These are phyloP conservation scores for Tolypocladium inflatum DNA, from an alignment of 2,329 filamentous ascomycete species.

Conservation along the genomic window DNA sequence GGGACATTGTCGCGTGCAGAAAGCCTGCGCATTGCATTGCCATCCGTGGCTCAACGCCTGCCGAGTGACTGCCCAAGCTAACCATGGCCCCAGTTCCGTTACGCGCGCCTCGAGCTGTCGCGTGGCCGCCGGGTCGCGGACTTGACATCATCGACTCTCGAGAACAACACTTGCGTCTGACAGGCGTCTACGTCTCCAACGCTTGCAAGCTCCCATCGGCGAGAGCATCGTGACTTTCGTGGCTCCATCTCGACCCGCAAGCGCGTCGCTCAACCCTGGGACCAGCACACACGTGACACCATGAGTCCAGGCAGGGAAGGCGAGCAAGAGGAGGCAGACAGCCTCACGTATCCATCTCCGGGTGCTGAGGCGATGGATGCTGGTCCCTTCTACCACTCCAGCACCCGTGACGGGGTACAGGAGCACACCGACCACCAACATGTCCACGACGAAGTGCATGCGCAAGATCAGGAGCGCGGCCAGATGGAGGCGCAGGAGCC, in stretches of 20 bases:
- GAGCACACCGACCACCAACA: conserved; percentile 22
- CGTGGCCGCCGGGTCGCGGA: conserved; percentile 3
- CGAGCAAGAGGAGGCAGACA: conserved; percentile 23
- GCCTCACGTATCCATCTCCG: conserved; percentile 37
- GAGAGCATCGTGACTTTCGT: background rate
- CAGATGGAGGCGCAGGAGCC: conserved; percentile 21
- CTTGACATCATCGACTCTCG: background rate
- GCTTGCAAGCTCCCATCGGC: background rate
- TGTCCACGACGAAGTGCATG: conserved; percentile 16
- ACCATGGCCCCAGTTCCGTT: conserved; percentile 10
- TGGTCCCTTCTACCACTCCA: conserved; percentile 33
- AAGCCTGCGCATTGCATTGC: conserved; percentile 1
- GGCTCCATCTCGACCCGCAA: background rate
- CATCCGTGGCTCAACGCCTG: background rate
- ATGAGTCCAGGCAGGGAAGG: conserved; percentile 26
- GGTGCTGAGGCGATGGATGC: conserved; percentile 32
- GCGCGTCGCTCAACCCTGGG: background rate
- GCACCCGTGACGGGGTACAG: conserved; percentile 20
- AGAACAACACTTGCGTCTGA: background rate
- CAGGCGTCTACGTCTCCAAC: background rate
- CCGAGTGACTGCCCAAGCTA: conserved; percentile 6
- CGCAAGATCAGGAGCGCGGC: conserved; percentile 19
- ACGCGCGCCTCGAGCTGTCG: conserved; percentile 3
- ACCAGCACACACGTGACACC: background rate
- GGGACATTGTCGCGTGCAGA: conserved; percentile 1